A percentile compares a stretch with the other conserved stretches of the same genome.
Conservation (phyloP, 2,329 filamentous ascomycete genomes). For the Colletotrichum sp. region DNA sequence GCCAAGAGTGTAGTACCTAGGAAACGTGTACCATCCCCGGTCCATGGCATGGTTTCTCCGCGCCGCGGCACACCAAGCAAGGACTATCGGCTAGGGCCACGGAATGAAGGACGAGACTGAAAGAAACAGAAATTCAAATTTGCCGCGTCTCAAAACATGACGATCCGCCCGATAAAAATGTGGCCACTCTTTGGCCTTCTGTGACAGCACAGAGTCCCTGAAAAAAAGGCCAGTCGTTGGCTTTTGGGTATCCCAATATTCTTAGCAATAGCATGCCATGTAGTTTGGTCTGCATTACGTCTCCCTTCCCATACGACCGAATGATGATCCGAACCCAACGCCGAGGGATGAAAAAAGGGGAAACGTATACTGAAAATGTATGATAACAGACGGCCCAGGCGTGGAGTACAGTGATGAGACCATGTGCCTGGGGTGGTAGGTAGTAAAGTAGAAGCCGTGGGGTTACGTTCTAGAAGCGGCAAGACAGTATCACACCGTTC, state of each 20-base stretch:
- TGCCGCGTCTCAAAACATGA: background rate
- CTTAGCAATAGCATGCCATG: constrained; percentile 5
- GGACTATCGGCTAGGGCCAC: background rate
- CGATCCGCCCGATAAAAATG: background rate
- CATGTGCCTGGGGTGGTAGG: background rate
- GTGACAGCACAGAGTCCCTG: background rate
- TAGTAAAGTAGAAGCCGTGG: background rate
- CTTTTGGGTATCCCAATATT: constrained; percentile 19
- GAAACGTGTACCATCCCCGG: background rate
- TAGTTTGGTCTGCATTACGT: constrained; percentile 5
- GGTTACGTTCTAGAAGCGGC: background rate
- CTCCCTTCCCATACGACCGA: constrained; percentile 1
- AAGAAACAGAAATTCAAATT: background rate
- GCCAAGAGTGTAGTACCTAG: background rate
- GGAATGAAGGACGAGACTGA: background rate
- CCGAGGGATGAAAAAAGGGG: constrained; percentile 7
- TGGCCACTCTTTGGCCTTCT: background rate
- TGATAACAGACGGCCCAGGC: background rate
- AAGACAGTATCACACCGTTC: background rate
- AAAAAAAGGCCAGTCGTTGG: constrained; percentile 11
- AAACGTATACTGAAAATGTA: constrained; percentile 13
- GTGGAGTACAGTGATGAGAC: background rate
- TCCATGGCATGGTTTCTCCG: background rate
- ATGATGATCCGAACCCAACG: constrained; percentile 18
- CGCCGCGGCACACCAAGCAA: background rate